phyloP scores from a whole-genome alignment of 2,329 filamentous ascomycete genomes.

The Fusarium bactridioides region DNA sequence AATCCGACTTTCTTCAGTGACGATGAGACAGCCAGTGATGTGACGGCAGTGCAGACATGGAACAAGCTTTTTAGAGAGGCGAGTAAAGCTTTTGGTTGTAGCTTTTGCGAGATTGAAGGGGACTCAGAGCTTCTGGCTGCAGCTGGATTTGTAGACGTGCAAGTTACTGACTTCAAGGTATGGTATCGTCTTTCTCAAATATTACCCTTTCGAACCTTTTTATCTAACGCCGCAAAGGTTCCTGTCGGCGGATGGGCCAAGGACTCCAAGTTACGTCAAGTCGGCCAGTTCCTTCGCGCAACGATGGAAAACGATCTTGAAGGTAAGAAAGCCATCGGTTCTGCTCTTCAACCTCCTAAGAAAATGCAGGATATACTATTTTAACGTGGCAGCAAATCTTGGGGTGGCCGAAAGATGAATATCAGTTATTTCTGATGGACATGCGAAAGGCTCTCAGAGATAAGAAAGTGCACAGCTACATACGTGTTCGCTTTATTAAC shows the following conservation, averaged over 20 bases:
- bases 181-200: not conserved
- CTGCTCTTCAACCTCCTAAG: too few relatives aligned
- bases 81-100: not conserved
- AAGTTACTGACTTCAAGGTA: not conserved
- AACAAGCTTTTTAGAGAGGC: not conserved
- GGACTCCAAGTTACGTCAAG: not conserved
- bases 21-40: not conserved
- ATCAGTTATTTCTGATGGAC: not conserved
- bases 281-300: slow-evolving; percentile 4
- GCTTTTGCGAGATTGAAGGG: not conserved
- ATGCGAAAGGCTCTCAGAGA: slow-evolving; percentile 1
- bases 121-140: not conserved
- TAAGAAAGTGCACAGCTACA: slow-evolving; percentile 6
- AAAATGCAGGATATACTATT: not conserved
- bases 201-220: too few relatives aligned
- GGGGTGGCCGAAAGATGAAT: slow-evolving; percentile 1
- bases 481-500: slow-evolving; percentile 7
- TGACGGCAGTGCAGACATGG: not conserved
- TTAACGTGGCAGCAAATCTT: not conserved
- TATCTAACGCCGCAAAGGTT: not conserved
- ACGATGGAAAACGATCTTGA: slow-evolving; percentile 21
- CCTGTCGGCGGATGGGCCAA: slow-evolving; percentile 12
- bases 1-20: not conserved
- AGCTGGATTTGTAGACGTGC: slow-evolving; percentile 6
- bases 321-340: not conserved